Evolutionary conservation across 2,329 filamentous ascomycete species (phyloP).

Genomic region (Hymenoscyphus albidus): DNA sequence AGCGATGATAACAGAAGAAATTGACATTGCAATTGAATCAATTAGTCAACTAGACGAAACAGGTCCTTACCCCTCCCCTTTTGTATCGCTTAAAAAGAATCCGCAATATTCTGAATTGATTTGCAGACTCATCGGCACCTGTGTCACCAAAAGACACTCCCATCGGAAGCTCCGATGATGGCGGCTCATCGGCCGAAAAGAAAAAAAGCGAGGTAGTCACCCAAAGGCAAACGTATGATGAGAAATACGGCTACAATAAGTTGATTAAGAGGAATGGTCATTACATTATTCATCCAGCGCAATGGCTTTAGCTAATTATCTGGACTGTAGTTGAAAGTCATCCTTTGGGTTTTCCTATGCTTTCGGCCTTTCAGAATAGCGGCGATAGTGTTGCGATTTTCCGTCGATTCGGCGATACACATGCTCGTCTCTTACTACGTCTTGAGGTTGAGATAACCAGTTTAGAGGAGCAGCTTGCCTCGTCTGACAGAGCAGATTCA

Average conservation of each 20-base stretch:
- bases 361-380: slow-evolving; percentile 20
- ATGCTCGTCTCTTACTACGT: slow-evolving; percentile 17
- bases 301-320: background rate
- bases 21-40: background rate
- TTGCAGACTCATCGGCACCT: background rate
- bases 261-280: background rate
- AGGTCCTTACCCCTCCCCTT: background rate
- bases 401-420: slow-evolving; percentile 17
- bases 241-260: background rate
- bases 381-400: slow-evolving; percentile 9
- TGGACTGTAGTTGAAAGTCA: slow-evolving; percentile 9
- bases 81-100: background rate
- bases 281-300: background rate
- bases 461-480: slow-evolving; percentile 11
- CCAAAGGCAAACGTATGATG: background rate
- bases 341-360: slow-evolving; percentile 13
- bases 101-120: background rate
- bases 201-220: background rate
- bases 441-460: slow-evolving; percentile 14
- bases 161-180: background rate
- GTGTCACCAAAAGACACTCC: background rate
- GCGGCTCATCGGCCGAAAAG: background rate
- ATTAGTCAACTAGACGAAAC: background rate
- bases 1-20: background rate
- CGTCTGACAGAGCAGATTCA: slow-evolving; percentile 9